Percentiles rank a stretch among this genome's conserved stretches.
These are phyloP conservation scores for Myrmaecium sp. DNA, from an alignment of 2,329 filamentous ascomycete species.

Conservation along the genomic window DNA sequence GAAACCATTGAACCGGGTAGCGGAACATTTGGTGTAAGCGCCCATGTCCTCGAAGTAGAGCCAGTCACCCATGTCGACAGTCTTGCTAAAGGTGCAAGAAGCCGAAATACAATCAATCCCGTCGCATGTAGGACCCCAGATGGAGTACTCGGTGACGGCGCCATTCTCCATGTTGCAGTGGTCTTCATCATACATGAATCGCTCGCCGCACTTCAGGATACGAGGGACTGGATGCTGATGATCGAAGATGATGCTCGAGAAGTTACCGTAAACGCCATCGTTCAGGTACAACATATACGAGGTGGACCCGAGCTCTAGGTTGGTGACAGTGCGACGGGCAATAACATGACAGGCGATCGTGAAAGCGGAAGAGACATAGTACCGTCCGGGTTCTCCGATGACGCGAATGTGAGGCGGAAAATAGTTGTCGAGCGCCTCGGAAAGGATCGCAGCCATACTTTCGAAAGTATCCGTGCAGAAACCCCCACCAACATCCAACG, in stretches of 20 bases:
- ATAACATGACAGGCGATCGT: conserved; percentile 93
- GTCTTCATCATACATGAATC: conserved; percentile 35
- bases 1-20: conserved; percentile 96
- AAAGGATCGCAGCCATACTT: conserved; percentile 66
- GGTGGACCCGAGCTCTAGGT: conserved; percentile 45
- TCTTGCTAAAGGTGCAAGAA: conserved; percentile 57
- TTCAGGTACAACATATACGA: conserved; percentile 97
- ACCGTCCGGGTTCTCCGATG: conserved; percentile 92
- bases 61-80: conserved; percentile 89
- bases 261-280: conserved; percentile 95
- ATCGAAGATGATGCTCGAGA: conserved; percentile 98
- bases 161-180: conserved; percentile 8
- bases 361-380: conserved; percentile 87
- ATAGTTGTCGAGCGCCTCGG: conserved; percentile 65
- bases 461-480: conserved; percentile 88
- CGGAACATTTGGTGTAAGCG: conserved; percentile 95
- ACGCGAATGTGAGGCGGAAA: conserved; percentile 72
- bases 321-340: conserved; percentile 73
- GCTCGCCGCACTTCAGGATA: conserved; percentile 49
- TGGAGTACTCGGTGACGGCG: conserved; percentile 57
- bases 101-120: conserved; percentile 89
- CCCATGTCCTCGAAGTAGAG: conserved; percentile 98
- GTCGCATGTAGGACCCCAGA: conserved; percentile 97
- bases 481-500: conserved; percentile 84
- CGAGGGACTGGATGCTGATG: conserved; percentile 83